Base-by-base conservation (phyloP, 306 rosid genomes). In the Pyrus pyrifolia region DNA sequence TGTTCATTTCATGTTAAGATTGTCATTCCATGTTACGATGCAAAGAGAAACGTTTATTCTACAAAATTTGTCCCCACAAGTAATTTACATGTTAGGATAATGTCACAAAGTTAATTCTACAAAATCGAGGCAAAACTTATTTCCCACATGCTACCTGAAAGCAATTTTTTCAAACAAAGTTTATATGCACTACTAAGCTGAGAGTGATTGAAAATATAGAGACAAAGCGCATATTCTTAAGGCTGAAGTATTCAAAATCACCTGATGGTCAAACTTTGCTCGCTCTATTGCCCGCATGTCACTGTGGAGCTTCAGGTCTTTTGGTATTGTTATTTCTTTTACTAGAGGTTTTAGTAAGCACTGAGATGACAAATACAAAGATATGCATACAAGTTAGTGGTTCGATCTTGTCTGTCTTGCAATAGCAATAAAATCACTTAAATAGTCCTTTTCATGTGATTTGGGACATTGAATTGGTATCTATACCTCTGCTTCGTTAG, bases 221-320 rank as follows among this genome's bases (percentile, higher is more conserved):
- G 69, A 19, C 69, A 33, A 5, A 42, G 30, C 59, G 18, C 4
- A 23, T 46, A 46, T 46, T 46, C 53, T 46, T 4, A 46, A 14
- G 6, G 2, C 6, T 14, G 2, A 19, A 23, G 15, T 4, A 8
- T 30, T 51, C 27, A 76, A 71, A 49, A 67, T 64, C 38, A 95
- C 97, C 98, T 96, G 97, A 21, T 89, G 82, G 31, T 96, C 97
- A 71, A 96, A 96, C 76, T 84, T 98, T 22, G 96, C 90, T 0
- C 97, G 91, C 81, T 83, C 93, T 45, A 86, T 75, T 19, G 97
- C 98, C 19, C 97, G 79, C 53, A 87, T 19, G 71, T 88, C 97
- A 80, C 88, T 89, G 70, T 86, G 86, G 67, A 92, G 97, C 79
- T 79, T 87, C 30, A 85, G 79, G 68, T 96, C 93, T 38, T 85